These are phyloP conservation scores for Cardamine resedifolia DNA, from an alignment of 345 rosid genomes.

Conservation along the genomic window DNA sequence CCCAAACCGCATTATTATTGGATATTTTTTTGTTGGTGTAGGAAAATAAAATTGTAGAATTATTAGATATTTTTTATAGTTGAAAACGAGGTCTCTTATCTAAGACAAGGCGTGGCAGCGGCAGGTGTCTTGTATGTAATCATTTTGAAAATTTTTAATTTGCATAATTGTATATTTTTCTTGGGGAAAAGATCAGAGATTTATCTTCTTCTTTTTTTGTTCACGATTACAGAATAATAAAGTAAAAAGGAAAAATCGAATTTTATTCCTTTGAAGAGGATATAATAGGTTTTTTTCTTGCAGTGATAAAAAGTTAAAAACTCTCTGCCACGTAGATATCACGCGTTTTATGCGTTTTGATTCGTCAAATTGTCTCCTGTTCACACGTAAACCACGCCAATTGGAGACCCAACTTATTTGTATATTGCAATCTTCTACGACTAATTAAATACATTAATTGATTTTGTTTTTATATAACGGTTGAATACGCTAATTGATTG, in stretches of 20 bases:
- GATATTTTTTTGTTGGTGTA: background rate
- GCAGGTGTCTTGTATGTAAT: slow-evolving; percentile 17
- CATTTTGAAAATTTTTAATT: background rate
- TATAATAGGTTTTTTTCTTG: background rate
- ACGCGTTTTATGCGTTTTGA: slow-evolving; percentile 29
- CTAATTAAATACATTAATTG: background rate
- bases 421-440: slow-evolving; percentile 1
- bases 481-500: background rate
- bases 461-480: too few species aligned
- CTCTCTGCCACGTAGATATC: slow-evolving; percentile 19
- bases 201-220: background rate
- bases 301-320: background rate
- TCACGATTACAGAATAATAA: background rate
- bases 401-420: slow-evolving; percentile 16
- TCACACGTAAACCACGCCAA: slow-evolving; percentile 35
- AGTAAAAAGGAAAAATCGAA: background rate
- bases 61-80: slow-evolving; percentile 5
- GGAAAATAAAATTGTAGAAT: background rate
- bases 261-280: background rate
- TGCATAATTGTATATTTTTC: background rate
- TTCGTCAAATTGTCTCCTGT: slow-evolving; percentile 28
- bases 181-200: background rate
- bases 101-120: background rate
- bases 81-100: slow-evolving; percentile 15
- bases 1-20: slow-evolving; percentile 17